These are phyloP conservation scores for Aleurites moluccanus DNA, from an alignment of 441 rosid genomes.

Conservation along the genomic window DNA sequence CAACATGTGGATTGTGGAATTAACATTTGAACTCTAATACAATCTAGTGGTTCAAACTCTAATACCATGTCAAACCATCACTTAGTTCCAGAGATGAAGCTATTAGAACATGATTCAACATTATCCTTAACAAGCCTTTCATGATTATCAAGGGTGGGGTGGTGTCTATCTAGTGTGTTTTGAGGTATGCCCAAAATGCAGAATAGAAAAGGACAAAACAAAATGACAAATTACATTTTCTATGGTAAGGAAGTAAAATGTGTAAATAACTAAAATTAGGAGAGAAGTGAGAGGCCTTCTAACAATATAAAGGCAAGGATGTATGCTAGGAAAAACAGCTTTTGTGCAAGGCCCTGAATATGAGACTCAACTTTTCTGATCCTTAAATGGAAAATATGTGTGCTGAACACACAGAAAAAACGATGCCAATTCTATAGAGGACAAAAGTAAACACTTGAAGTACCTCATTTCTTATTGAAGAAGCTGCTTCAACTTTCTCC, in stretches of 20 bases:
- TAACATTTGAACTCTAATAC: no score
- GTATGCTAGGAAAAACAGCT: neutral
- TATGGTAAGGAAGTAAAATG: no score
- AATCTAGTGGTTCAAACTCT: no score
- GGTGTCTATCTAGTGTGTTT: neutral
- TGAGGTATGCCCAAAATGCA: neutral
- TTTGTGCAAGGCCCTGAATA: no score
- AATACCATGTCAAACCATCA: no score
- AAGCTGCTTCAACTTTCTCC: slow-evolving; percentile 29
- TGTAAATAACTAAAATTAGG: no score
- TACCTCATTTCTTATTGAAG: slow-evolving; percentile 48
- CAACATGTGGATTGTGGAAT: no score
- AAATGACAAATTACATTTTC: no score
- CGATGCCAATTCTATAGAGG: neutral
- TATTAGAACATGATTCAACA: neutral
- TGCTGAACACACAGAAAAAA: neutral
- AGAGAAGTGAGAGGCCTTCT: no score
- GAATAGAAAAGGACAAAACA: neutral
- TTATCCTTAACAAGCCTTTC: neutral
- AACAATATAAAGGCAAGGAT: neutral
- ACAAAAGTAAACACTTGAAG: neutral
- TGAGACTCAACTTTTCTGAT: no score
- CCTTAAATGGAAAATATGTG: no score
- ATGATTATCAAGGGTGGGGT: neutral
- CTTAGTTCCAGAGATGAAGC: neutral